These are phyloP conservation scores for Sicyos edulis DNA, from an alignment of 306 rosid species.

Conservation along the genomic window DNA sequence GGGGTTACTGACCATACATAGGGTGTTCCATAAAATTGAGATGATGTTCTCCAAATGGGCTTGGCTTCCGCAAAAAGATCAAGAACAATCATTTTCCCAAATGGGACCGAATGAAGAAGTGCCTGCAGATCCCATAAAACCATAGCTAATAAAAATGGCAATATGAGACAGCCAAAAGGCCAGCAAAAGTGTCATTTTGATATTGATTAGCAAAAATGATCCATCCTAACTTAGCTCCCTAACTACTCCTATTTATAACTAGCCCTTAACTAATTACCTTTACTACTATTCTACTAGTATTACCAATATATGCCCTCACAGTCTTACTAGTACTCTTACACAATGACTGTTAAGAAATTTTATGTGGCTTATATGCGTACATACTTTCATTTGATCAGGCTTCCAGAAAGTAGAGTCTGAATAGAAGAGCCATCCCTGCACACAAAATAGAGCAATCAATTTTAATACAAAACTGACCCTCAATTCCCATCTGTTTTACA, in stretches of 20 bases:
- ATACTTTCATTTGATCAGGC: conserved; percentile 88
- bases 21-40: conserved; percentile 89
- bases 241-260: too few species aligned
- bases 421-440: conserved; percentile 96
- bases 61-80: conserved; percentile 95
- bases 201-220: background rate
- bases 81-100: conserved; percentile 91
- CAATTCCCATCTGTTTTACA: background rate
- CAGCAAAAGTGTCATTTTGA: conserved; percentile 6
- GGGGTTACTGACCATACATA: conserved; percentile 68
- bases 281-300: too few species aligned
- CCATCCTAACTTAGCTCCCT: too few species aligned
- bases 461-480: conserved; percentile 3
- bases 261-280: too few species aligned
- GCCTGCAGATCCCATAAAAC: conserved; percentile 51
- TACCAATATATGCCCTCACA: too few species aligned
- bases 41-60: conserved; percentile 81
- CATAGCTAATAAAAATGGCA: background rate
- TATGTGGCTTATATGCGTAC: conserved; percentile 16
- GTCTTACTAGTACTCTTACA: background rate
- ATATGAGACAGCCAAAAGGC: background rate
- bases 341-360: conserved; percentile 12
- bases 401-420: conserved; percentile 81
- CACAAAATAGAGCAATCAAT: conserved; percentile 19
- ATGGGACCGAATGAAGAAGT: conserved; percentile 82